Conservation (phyloP, 371 early-diverging fungal species). For the Globomyces sp. region DNA sequence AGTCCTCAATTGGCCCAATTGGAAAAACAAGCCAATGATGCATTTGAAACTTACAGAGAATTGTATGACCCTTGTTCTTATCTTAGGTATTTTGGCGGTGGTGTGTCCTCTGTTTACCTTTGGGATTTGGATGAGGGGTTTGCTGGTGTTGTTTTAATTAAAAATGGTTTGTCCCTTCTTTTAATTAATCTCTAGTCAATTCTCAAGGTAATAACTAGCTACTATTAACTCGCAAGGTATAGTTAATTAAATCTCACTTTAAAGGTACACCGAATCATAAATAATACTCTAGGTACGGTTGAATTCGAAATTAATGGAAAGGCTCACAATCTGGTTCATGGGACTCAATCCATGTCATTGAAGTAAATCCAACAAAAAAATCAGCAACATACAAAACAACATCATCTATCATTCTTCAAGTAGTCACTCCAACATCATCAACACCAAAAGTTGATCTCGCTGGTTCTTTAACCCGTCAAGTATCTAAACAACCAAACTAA, state of each 20-base stretch:
- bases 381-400: conserved; percentile 90
- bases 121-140: conserved; percentile 92
- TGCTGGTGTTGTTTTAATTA: conserved; percentile 93
- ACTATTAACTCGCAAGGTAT: conserved; percentile 22
- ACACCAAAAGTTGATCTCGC: conserved; percentile 82
- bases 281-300: conserved; percentile 27
- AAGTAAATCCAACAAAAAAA: conserved; percentile 69
- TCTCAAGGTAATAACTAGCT: neutral
- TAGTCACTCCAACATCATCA: conserved; percentile 61
- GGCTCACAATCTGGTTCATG: conserved; percentile 68
- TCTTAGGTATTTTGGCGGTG: conserved; percentile 86
- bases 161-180: conserved; percentile 70
- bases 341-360: conserved; percentile 98
- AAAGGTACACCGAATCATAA: neutral
- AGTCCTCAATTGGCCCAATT: conserved; percentile 79
- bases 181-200: neutral
- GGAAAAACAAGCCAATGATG: conserved; percentile 91
- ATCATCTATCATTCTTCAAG: conserved; percentile 92
- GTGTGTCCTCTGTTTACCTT: conserved; percentile 93
- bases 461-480: conserved; percentile 92
- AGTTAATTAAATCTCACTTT: neutral
- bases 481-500: conserved; percentile 28
- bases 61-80: conserved; percentile 49
- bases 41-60: conserved; percentile 94
- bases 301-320: conserved; percentile 38